phyloP scores from a whole-genome alignment of 2,329 filamentous ascomycete species.

The Periconia digitata region DNA sequence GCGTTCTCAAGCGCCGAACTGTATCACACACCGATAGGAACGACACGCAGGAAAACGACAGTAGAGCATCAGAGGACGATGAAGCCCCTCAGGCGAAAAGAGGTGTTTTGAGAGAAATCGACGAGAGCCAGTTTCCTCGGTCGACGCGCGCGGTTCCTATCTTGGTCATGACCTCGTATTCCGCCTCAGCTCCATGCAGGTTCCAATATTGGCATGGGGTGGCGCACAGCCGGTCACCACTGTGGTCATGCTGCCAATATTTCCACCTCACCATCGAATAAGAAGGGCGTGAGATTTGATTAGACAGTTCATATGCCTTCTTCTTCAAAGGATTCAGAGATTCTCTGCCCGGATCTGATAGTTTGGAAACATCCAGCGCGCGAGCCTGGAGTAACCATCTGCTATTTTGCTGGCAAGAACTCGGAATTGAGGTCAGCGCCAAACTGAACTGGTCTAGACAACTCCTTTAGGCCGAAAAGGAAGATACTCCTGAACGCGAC shows the following conservation, averaged over 20 bases:
- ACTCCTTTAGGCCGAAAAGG: background rate
- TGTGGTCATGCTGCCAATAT: background rate
- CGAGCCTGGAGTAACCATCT: too few species aligned
- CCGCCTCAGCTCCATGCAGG: slow-evolving; percentile 9
- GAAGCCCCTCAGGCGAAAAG: slow-evolving; percentile 6
- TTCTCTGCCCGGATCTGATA: too few species aligned
- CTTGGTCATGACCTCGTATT: slow-evolving; percentile 9
- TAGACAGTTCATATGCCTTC: too few species aligned
- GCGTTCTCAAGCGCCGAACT: background rate
- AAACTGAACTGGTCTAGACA: background rate
- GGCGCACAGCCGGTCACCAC: slow-evolving; percentile 1
- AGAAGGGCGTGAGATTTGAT: too few species aligned
- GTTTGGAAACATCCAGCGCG: too few species aligned
- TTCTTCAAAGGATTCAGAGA: too few species aligned
- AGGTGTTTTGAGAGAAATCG: slow-evolving; percentile 6
- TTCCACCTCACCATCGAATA: too few species aligned
- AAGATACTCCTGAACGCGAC: background rate
- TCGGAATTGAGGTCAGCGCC: too few species aligned
- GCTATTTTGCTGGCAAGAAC: too few species aligned
- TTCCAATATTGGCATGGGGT: slow-evolving; percentile 10
- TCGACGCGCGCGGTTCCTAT: slow-evolving; percentile 4
- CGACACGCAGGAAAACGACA: slow-evolving; percentile 2
- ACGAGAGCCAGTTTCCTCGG: background rate
- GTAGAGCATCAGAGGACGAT: slow-evolving; percentile 1
- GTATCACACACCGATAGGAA: background rate